Percentiles rank a stretch among this genome's conserved stretches.
Evolutionary conservation across 345 rosid genomes (phyloP).

Genomic region (Hibiscus trionum): DNA sequence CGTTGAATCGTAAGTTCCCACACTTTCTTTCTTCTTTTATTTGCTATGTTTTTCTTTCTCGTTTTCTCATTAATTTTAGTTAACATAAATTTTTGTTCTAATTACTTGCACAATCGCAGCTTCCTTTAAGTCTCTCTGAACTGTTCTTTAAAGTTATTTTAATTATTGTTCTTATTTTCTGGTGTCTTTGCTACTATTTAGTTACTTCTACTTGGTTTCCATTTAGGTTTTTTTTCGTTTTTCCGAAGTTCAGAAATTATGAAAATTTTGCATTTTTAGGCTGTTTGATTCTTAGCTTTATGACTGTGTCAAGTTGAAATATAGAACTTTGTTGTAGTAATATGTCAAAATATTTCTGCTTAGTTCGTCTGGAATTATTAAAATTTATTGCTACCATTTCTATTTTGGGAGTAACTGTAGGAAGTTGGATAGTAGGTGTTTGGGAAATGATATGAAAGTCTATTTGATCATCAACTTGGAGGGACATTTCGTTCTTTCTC

Average conservation of each 20-base stretch:
- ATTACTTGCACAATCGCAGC: not conserved
- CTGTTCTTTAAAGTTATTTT: slow-evolving; percentile 1
- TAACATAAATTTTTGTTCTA: not conserved
- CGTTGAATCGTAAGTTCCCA: slow-evolving; percentile 5
- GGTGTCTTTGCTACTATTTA: not conserved
- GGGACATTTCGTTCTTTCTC: not conserved
- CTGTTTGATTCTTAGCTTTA: not conserved
- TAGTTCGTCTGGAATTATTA: not conserved
- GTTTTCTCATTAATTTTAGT: not conserved
- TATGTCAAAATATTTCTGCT: too few relatives aligned
- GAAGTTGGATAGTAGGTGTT: not conserved
- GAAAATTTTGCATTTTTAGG: not conserved
- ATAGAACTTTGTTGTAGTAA: not conserved
- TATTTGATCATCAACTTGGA: not conserved
- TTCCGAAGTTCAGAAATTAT: not conserved
- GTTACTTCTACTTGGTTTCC: not conserved
- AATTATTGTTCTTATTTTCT: not conserved
- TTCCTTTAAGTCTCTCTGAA: not conserved
- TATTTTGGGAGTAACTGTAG: not conserved
- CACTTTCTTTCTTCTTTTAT: not conserved
- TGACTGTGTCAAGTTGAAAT: not conserved
- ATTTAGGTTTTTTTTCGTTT: not conserved
- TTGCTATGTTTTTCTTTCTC: not conserved
- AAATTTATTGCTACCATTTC: not conserved
- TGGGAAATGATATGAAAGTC: not conserved